Percentiles rank a stretch among this genome's conserved stretches.
phyloP scores from a whole-genome alignment of 441 rosid genomes.

The Erodium trifolium region DNA sequence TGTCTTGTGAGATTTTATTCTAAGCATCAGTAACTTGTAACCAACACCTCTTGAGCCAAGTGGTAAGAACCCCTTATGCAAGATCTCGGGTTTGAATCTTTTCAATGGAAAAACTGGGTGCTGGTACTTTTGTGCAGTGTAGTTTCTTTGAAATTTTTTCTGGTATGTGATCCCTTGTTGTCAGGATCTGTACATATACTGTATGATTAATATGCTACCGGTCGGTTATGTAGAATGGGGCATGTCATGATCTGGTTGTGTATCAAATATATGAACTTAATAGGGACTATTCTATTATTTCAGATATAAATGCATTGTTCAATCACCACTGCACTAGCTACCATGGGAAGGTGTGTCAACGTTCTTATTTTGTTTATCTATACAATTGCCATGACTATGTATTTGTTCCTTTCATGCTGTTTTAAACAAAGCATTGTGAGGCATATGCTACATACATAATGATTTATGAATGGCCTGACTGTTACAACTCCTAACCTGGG shows the following conservation, averaged over 20 bases:
- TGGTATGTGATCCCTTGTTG: not conserved
- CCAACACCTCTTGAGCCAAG: too few relatives aligned
- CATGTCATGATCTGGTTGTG: not conserved
- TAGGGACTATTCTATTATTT: conserved; percentile 7
- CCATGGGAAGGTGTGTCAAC: conserved; percentile 62
- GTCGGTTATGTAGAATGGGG: not conserved
- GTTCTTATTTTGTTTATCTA: conserved; percentile 11
- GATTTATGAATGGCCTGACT: too few relatives aligned
- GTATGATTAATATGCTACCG: not conserved
- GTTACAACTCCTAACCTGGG: not conserved
- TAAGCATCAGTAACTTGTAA: too few relatives aligned
- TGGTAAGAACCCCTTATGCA: too few relatives aligned
- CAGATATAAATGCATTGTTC: conserved; percentile 78
- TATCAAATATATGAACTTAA: not conserved
- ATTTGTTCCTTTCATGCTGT: not conserved
- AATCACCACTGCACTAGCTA: conserved; percentile 59
- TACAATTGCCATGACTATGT: not conserved
- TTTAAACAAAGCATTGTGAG: not conserved
- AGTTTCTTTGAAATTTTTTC: not conserved
- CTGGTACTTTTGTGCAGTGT: not conserved
- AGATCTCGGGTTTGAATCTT: not conserved
- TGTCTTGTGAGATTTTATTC: not conserved
- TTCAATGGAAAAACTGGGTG: not conserved
- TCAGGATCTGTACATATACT: not conserved
- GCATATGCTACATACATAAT: not conserved